Conservation (phyloP, 345 rosid species). For the Ailanthus altissimus region DNA sequence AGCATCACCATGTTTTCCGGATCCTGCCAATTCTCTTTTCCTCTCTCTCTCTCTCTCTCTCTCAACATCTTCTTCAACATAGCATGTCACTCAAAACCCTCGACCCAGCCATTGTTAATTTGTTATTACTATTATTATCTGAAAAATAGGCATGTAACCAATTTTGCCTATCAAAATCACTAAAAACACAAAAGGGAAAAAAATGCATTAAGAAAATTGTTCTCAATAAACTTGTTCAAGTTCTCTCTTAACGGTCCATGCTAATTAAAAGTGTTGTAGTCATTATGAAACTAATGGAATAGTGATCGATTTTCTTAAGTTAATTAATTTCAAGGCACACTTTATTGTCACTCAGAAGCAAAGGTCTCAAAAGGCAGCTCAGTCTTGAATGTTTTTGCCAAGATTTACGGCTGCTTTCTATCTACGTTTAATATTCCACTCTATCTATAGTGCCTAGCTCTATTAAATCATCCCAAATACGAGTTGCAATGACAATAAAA, state of each 20-base stretch:
- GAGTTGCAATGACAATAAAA: not conserved
- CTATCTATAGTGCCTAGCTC: too few relatives aligned
- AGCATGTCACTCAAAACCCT: not conserved
- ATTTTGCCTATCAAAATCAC: too few relatives aligned
- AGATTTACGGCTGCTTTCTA: constrained; percentile 14
- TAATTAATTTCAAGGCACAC: not conserved
- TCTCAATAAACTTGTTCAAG: not conserved
- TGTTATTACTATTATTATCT: too few relatives aligned
- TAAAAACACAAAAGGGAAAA: too few relatives aligned
- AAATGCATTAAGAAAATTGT: not conserved
- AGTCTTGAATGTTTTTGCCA: constrained; percentile 1
- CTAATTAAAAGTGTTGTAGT: not conserved
- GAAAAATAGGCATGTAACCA: too few relatives aligned
- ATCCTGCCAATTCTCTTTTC: constrained; percentile 44
- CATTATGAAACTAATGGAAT: constrained; percentile 11
- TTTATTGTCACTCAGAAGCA: constrained; percentile 3
- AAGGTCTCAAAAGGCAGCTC: constrained; percentile 12
- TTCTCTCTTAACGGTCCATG: not conserved
- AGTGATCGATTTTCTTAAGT: not conserved
- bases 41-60: constrained; percentile 13
- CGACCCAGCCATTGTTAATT: not conserved
- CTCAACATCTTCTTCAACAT: constrained; percentile 22
- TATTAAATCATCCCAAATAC: not conserved
- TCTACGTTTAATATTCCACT: not conserved
- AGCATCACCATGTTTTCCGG: constrained; percentile 62